phyloP scores from a whole-genome alignment of 352 stramenopile species.

The Detonula confervacea region DNA sequence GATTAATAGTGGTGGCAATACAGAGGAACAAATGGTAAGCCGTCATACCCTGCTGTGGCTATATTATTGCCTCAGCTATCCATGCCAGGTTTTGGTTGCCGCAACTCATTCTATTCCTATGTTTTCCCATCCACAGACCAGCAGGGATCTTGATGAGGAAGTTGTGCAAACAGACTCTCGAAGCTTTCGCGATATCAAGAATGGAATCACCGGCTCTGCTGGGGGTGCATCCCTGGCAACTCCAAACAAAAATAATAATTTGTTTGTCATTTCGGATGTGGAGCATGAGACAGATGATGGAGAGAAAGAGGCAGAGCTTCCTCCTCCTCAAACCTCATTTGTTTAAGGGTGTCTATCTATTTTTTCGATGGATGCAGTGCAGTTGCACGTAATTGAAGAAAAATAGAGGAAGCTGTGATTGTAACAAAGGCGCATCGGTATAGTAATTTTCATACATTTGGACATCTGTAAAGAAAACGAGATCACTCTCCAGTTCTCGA shows the following conservation, averaged over 20 bases:
- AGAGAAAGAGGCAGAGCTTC: not conserved
- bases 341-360: not conserved
- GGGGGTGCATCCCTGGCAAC: not conserved
- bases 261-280: not conserved
- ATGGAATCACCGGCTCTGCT: constrained; percentile 38
- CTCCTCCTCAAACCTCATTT: constrained; percentile 2
- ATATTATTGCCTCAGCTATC: not conserved
- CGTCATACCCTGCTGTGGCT: not conserved
- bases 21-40: constrained; percentile 27
- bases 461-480: too few relatives aligned
- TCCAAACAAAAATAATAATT: not conserved
- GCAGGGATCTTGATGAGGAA: constrained; percentile 46
- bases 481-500: too few relatives aligned
- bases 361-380: not conserved
- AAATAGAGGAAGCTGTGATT: too few relatives aligned
- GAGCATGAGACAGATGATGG: not conserved
- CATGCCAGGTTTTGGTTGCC: not conserved
- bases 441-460: too few relatives aligned
- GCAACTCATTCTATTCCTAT: not conserved
- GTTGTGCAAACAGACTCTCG: constrained; percentile 37
- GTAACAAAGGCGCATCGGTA: too few relatives aligned
- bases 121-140: constrained; percentile 8
- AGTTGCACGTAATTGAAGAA: too few relatives aligned
- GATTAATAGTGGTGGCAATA: not conserved
- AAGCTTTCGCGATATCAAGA: constrained; percentile 45